phyloP scores from a whole-genome alignment of 2,329 filamentous ascomycete genomes.

The Beauveria bassiana region DNA sequence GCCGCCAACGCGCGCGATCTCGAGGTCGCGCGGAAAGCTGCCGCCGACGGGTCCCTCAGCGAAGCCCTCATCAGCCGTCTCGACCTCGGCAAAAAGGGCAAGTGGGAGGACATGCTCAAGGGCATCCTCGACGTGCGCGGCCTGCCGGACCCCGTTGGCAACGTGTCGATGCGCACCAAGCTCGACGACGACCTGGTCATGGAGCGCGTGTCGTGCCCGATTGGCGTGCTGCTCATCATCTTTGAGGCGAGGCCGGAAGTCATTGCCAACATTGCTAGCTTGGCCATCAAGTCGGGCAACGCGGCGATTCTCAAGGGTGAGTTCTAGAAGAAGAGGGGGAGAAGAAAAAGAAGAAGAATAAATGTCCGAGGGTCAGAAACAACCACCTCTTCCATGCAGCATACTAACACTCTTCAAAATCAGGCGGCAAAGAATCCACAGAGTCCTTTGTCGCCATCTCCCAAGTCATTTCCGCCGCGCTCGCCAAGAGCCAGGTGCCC shows the following conservation, averaged over 20 bases:
- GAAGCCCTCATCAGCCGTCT: slow-evolving; percentile 80
- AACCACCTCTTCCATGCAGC: neutral
- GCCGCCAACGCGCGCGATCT: slow-evolving; percentile 82
- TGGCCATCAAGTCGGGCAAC: slow-evolving; percentile 96
- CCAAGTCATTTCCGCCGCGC: slow-evolving; percentile 69
- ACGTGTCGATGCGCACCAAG: slow-evolving; percentile 72
- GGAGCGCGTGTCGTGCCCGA: slow-evolving; percentile 85
- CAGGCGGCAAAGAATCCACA: slow-evolving; percentile 86
- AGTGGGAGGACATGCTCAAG: slow-evolving; percentile 96
- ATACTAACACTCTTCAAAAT: neutral
- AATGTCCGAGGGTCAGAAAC: no score
- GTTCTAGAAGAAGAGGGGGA: neutral
- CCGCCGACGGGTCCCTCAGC: slow-evolving; percentile 66
- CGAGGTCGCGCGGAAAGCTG: slow-evolving; percentile 63
- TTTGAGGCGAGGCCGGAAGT: slow-evolving; percentile 97
- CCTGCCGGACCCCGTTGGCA: slow-evolving; percentile 83
- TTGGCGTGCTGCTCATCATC: slow-evolving; percentile 95
- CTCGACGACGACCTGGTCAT: slow-evolving; percentile 81
- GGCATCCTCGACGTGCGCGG: slow-evolving; percentile 83
- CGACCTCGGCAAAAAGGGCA: slow-evolving; percentile 77
- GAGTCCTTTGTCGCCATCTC: slow-evolving; percentile 93
- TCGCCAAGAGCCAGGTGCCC: slow-evolving; percentile 67
- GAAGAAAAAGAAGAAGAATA: neutral
- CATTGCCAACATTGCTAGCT: slow-evolving; percentile 92
- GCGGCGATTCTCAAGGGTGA: slow-evolving; percentile 87